These are phyloP conservation scores for Pythium guiyangense DNA, from an alignment of 352 stramenopile species.

Conservation along the genomic window DNA sequence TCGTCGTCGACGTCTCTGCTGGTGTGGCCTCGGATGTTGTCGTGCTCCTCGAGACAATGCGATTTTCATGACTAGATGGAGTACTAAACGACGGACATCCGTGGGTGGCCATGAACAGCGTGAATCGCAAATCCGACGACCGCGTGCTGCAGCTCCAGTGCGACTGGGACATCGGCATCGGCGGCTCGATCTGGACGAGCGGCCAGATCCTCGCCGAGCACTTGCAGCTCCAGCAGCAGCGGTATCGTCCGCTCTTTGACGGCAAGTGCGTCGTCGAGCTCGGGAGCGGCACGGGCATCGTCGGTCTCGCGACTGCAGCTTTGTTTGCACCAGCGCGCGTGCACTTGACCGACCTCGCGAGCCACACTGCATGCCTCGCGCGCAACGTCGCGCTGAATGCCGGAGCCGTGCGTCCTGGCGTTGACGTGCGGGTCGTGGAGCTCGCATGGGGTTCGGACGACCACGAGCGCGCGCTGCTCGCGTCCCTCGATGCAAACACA, in stretches of 20 bases:
- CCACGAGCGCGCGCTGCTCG: constrained; percentile 44
- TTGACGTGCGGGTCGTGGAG: constrained; percentile 52
- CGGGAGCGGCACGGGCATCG: constrained; percentile 73
- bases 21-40: no score
- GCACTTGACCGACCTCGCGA: constrained; percentile 61
- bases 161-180: constrained; percentile 79
- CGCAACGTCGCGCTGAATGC: constrained; percentile 57
- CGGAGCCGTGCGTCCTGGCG: constrained; percentile 15
- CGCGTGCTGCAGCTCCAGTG: constrained; percentile 61
- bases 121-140: constrained; percentile 10
- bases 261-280: constrained; percentile 68
- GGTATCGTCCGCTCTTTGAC: constrained; percentile 49
- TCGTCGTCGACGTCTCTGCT: not conserved
- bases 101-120: no score
- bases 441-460: constrained; percentile 43
- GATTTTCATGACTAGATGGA: no score
- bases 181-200: constrained; percentile 81
- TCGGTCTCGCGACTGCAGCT: constrained; percentile 56
- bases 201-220: constrained; percentile 64
- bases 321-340: constrained; percentile 58
- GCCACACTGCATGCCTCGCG: constrained; percentile 51
- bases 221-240: constrained; percentile 41
- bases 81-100: no score
- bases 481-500: constrained; percentile 6
- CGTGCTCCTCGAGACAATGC: no score